Evolutionary conservation across 176 grass and related monocot species (phyloP).

Genomic region (Tillandsia fasciculata): DNA sequence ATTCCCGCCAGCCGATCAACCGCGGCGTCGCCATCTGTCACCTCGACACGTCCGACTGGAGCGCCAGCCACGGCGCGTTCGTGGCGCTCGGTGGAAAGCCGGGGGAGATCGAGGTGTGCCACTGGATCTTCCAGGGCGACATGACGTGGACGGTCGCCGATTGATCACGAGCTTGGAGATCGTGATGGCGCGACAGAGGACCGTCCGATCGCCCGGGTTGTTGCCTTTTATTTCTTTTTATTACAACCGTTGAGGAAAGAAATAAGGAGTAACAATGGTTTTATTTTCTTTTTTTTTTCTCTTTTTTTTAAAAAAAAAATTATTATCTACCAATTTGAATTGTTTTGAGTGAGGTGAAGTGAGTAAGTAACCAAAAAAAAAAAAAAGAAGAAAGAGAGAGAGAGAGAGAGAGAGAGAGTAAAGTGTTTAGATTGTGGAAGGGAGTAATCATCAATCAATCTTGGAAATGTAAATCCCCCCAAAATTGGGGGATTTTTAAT

Average conservation of each 20-base stretch:
- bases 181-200: not conserved
- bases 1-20: conserved; percentile 35
- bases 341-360: too few relatives aligned
- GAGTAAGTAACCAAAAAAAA: too few relatives aligned
- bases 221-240: too few relatives aligned
- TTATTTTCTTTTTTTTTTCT: too few relatives aligned
- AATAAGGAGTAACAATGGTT: too few relatives aligned
- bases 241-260: too few relatives aligned
- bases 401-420: too few relatives aligned
- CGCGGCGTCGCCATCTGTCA: conserved; percentile 74
- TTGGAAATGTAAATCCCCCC: not conserved
- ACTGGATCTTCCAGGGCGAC: conserved; percentile 88
- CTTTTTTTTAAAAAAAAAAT: too few relatives aligned
- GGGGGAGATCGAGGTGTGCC: conserved; percentile 65
- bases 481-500: not conserved
- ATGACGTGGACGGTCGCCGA: conserved; percentile 75
- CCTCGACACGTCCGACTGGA: conserved; percentile 78
- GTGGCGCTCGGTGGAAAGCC: conserved; percentile 48
- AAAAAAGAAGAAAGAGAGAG: too few relatives aligned
- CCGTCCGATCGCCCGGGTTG: not conserved
- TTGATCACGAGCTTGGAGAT: conserved; percentile 5
- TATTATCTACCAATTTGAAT: too few relatives aligned
- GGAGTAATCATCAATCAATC: not conserved
- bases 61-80: conserved; percentile 53
- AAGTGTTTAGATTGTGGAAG: too few relatives aligned